Conservation (phyloP, 1,284 basidiomycete species). For the Prillingera fragicola region DNA sequence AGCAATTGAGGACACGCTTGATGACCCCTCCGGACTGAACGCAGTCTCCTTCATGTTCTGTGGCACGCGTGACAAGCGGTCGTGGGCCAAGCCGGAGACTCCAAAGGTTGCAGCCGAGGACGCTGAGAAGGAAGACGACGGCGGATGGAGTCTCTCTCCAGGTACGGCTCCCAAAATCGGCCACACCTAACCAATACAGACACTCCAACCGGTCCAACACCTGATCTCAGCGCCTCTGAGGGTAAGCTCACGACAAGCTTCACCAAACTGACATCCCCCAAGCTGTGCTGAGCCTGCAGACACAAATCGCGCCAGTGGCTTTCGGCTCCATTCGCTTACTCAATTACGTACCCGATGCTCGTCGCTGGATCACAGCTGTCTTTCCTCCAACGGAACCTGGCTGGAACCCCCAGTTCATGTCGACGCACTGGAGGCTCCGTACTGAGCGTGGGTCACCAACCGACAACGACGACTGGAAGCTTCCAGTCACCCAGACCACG, state of each 20-base stretch:
- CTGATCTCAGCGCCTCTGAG: too few relatives aligned
- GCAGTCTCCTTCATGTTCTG: constrained; percentile 27
- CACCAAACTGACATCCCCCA: too few relatives aligned
- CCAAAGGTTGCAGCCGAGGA: background rate
- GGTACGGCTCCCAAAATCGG: too few relatives aligned
- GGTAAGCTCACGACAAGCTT: too few relatives aligned
- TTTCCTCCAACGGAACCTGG: constrained; percentile 8
- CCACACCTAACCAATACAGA: too few relatives aligned
- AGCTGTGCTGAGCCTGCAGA: constrained; percentile 2
- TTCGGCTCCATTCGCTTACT: constrained; percentile 5
- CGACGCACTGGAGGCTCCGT: constrained; percentile 18
- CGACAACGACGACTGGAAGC: constrained; percentile 29
- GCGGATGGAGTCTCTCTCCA: constrained; percentile 31
- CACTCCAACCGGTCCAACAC: too few relatives aligned
- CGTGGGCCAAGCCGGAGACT: constrained; percentile 8
- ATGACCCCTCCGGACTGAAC: constrained; percentile 21
- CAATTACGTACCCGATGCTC: constrained; percentile 28
- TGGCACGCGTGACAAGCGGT: constrained; percentile 19
- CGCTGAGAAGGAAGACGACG: constrained; percentile 4
- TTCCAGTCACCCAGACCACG: too few relatives aligned
- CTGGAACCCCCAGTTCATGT: constrained; percentile 9
- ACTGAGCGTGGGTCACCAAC: constrained; percentile 36
- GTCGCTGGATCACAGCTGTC: constrained; percentile 25
- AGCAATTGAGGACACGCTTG: constrained; percentile 28
- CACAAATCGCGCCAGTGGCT: background rate